These are phyloP conservation scores for Volvox carteri DNA, from an alignment of 163 green algal species.

Conservation along the genomic window DNA sequence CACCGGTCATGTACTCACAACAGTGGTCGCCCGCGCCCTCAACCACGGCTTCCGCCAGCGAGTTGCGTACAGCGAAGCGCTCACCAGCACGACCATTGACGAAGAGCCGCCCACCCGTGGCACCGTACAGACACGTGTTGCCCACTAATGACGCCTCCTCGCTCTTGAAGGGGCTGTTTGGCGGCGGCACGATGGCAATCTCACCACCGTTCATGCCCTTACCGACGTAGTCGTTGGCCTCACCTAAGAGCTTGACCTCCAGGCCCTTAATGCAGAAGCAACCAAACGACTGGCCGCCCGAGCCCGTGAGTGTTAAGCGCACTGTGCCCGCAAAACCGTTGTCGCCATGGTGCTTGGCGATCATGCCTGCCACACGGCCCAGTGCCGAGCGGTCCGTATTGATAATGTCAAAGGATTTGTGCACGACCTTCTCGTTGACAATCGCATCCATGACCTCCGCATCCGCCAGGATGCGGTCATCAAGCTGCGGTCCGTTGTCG, in stretches of 20 bases:
- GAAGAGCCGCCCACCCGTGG: slow-evolving; percentile 96
- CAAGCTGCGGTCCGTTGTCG: slow-evolving; percentile 91
- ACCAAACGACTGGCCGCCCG: slow-evolving; percentile 96
- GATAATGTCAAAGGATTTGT: slow-evolving; percentile 84
- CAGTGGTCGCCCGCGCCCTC: slow-evolving; percentile 98
- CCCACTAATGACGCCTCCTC: slow-evolving; percentile 86
- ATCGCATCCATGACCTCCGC: slow-evolving; percentile 81
- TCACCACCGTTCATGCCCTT: slow-evolving; percentile 99
- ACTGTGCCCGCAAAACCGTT: slow-evolving; percentile 86
- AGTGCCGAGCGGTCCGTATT: slow-evolving; percentile 91
- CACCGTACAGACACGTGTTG: slow-evolving; percentile 99
- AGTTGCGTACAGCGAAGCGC: slow-evolving; percentile 95
- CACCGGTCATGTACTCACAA: slow-evolving; percentile 99
- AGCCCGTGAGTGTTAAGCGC: slow-evolving; percentile 84
- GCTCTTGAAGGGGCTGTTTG: slow-evolving; percentile 68
- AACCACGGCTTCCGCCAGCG: slow-evolving; percentile 92
- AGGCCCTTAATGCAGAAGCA: slow-evolving; percentile 89
- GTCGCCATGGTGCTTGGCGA: slow-evolving; percentile 94
- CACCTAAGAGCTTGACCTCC: slow-evolving; percentile 84
- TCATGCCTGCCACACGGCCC: slow-evolving; percentile 86
- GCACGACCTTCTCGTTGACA: slow-evolving; percentile 66
- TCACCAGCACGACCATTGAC: slow-evolving; percentile 93
- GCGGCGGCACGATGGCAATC: slow-evolving; percentile 91
- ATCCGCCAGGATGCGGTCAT: slow-evolving; percentile 95
- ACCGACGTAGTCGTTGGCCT: slow-evolving; percentile 99